Percentiles rank a stretch among this genome's conserved stretches.
phyloP scores from a whole-genome alignment of 2,329 filamentous ascomycete genomes.

The Leptodontidium sp. region DNA sequence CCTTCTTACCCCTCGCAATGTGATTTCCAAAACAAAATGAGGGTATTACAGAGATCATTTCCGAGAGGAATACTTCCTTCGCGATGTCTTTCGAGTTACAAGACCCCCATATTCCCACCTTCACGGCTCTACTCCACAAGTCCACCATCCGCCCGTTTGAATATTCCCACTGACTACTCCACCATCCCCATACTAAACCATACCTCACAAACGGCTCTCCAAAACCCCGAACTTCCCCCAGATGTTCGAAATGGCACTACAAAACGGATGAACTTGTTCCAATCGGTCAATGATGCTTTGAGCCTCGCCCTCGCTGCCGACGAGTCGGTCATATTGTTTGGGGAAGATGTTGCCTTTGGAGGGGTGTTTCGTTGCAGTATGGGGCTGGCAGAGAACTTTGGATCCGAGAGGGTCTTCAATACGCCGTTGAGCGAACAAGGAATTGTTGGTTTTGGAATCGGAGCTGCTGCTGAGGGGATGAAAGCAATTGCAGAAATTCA shows the following conservation, averaged over 20 bases:
- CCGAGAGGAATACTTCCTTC: constrained; percentile 24
- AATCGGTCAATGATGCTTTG: constrained; percentile 90
- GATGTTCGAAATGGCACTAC: constrained; percentile 73
- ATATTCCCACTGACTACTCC: constrained; percentile 87
- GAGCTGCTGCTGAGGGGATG: constrained; percentile 89
- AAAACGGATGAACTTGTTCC: constrained; percentile 91
- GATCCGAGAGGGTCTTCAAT: constrained; percentile 91
- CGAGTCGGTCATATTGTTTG: constrained; percentile 88
- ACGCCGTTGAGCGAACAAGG: constrained; percentile 94
- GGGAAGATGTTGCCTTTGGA: constrained; percentile 96
- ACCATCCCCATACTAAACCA: constrained; percentile 84
- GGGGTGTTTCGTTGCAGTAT: constrained; percentile 96
- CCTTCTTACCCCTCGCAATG: constrained; percentile 21
- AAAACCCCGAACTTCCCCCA: constrained; percentile 74
- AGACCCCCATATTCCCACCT: constrained; percentile 14
- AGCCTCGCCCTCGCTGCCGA: constrained; percentile 83
- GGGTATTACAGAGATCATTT: constrained; percentile 29
- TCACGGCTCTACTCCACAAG: constrained; percentile 43
- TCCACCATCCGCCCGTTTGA: constrained; percentile 72
- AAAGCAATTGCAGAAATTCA: constrained; percentile 89
- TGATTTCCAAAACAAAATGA: constrained; percentile 36
- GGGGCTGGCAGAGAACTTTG: constrained; percentile 88
- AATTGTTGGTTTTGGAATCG: constrained; percentile 92
- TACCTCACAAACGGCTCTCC: constrained; percentile 74
- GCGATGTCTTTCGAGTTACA: constrained; percentile 20